Conservation (phyloP, 2,329 filamentous ascomycete genomes). For the Cladosporium sp. region DNA sequence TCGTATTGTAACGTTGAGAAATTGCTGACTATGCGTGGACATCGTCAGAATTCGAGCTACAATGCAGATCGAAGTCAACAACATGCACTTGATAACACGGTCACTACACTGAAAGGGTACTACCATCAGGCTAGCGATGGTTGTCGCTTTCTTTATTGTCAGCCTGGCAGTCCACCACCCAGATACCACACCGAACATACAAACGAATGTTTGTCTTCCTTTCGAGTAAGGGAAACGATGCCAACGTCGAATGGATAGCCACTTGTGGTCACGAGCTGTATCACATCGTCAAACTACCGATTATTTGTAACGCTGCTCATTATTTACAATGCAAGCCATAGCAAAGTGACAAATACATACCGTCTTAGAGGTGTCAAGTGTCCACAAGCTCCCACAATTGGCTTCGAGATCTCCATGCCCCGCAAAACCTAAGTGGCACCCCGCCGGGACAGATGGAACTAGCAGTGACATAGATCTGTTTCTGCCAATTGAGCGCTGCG, state of each 20-base stretch:
- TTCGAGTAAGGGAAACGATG: background rate
- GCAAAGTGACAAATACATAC: conserved; percentile 14
- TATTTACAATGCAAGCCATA: background rate
- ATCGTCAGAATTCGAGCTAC: background rate
- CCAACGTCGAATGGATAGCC: background rate
- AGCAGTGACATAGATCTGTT: background rate
- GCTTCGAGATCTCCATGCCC: conserved; percentile 9
- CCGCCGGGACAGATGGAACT: conserved; percentile 2
- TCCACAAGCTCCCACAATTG: background rate
- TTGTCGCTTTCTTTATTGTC: background rate
- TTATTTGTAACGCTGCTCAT: background rate
- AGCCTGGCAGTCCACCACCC: background rate
- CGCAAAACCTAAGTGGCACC: background rate
- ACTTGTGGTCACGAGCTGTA: background rate
- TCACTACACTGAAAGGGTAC: background rate
- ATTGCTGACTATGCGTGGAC: background rate
- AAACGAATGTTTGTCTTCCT: background rate
- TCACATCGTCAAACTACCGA: background rate
- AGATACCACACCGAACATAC: background rate
- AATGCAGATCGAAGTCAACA: background rate
- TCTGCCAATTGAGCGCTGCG: background rate
- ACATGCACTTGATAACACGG: background rate
- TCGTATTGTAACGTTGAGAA: background rate
- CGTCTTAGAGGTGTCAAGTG: background rate
- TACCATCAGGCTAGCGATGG: background rate